Evolutionary conservation across 345 rosid genomes (phyloP), one percentile per base, ranked within the genome.

Genomic region (Aquilaria malaccensis): DNA sequence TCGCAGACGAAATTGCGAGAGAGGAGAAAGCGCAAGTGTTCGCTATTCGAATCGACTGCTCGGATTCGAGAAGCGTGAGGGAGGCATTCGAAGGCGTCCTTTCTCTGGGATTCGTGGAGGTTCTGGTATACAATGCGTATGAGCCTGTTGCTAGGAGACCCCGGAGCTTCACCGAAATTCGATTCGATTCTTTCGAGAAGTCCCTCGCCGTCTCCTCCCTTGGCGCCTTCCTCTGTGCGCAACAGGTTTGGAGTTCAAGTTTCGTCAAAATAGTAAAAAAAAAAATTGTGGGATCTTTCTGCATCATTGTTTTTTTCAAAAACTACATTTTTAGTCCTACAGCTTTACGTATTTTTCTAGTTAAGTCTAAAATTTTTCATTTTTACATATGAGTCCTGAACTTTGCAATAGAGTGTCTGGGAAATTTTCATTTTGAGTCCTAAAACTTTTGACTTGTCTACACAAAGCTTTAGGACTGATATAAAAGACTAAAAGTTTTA

Each of bases 31-130:
- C 91, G 2, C 98, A 87, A 74, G 97, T 93, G 41, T 93, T 87
- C 74, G 98, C 98, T 0, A 93, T 93, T 67, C 79, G 94, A 70
- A 93, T 93, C 2, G 97, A 93, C 75, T 93, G 98, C 69, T 83
- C 92, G 52, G 97, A 89, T 50, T 72, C 82, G 14, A 84, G 80
- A 70, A 93, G 98, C 59, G 82, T 89, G 50, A 80, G 85, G 72
- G 96, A 89, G 74, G 98, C 98, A 33, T 93, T 93, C 61, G 98
- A 93, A 77, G 97, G 97, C 22, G 97, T 93, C 15, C 82, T 89
- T 13, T 93, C 98, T 0, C 83, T 93, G 47, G 98, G 98, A 50
- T 89, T 85, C 43, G 88, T 93, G 12, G 92, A 93, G 72, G 86
- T 93, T 43, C 85, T 93, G 48, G 88, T 93, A 12, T 93, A 93